Evolutionary conservation across 257 asterid genomes (phyloP).

Genomic region (Scutellaria baicalensis): DNA sequence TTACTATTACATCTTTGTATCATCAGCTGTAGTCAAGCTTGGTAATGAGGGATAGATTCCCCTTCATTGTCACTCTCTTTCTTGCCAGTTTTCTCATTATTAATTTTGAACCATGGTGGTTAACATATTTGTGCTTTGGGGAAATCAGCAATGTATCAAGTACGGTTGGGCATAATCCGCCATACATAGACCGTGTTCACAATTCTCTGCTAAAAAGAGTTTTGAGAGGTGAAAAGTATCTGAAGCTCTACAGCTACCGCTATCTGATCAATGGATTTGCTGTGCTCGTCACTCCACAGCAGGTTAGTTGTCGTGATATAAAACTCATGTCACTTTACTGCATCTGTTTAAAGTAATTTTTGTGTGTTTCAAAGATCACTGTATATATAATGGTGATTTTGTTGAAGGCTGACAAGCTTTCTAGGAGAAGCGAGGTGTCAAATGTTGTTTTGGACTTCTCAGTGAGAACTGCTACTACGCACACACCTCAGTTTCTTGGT

Average conservation of each 20-base stretch:
- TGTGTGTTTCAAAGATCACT: not conserved
- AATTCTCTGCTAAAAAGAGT: slow-evolving; percentile 57
- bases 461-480: slow-evolving; percentile 83
- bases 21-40: not conserved
- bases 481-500: slow-evolving; percentile 95
- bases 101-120: not conserved
- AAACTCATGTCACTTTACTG: not conserved
- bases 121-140: slow-evolving; percentile 13
- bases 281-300: slow-evolving; percentile 79
- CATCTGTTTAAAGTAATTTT: not conserved
- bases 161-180: slow-evolving; percentile 19
- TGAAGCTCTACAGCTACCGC: slow-evolving; percentile 91
- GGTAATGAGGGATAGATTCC: not conserved
- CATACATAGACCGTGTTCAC: slow-evolving; percentile 59
- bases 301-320: slow-evolving; percentile 34
- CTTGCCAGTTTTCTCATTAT: not conserved
- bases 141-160: slow-evolving; percentile 54
- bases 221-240: slow-evolving; percentile 68
- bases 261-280: slow-evolving; percentile 90
- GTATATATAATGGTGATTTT: not conserved
- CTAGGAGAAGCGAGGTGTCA: slow-evolving; percentile 65
- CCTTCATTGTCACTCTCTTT: not conserved
- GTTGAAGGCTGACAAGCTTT: slow-evolving; percentile 74
- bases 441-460: slow-evolving; percentile 83
- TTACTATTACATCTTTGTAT: not conserved